Percentiles rank a stretch among this genome's conserved stretches.
phyloP scores from a whole-genome alignment of 2,329 filamentous ascomycete genomes.

The Didymella lethalis region DNA sequence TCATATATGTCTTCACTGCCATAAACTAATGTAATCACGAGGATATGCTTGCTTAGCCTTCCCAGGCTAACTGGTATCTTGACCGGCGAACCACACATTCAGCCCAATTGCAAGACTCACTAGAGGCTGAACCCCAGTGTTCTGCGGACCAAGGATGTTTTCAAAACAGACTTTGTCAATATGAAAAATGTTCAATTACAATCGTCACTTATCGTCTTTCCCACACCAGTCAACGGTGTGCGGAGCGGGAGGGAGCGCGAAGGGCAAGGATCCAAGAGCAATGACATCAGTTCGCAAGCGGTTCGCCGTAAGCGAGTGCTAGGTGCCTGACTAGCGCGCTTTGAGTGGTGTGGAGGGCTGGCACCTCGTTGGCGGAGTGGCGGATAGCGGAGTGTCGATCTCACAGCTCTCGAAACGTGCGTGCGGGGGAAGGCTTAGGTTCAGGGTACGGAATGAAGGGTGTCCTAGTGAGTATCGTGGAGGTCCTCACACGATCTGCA shows the following conservation, averaged over 20 bases:
- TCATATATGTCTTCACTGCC: conserved; percentile 1
- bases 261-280: conserved; percentile 3
- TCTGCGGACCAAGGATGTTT: background rate
- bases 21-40: conserved; percentile 4
- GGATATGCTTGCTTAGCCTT: conserved; percentile 18
- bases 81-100: conserved; percentile 7
- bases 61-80: conserved; percentile 15
- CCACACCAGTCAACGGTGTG: conserved; percentile 9
- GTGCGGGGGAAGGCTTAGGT: conserved; percentile 4
- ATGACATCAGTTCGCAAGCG: conserved; percentile 15
- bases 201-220: background rate
- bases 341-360: background rate
- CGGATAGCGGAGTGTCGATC: conserved; percentile 5
- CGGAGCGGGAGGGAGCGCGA: conserved; percentile 2
- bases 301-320: conserved; percentile 14
- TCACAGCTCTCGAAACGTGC: background rate
- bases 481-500: background rate
- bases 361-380: conserved; percentile 9
- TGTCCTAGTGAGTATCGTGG: background rate
- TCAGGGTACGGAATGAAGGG: background rate
- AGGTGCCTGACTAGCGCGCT: conserved; percentile 18
- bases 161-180: background rate
- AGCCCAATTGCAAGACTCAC: conserved; percentile 9
- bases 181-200: background rate
- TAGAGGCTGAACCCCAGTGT: background rate